Conservation (phyloP, 208 protist species). For the Crithidia brevicula region DNA sequence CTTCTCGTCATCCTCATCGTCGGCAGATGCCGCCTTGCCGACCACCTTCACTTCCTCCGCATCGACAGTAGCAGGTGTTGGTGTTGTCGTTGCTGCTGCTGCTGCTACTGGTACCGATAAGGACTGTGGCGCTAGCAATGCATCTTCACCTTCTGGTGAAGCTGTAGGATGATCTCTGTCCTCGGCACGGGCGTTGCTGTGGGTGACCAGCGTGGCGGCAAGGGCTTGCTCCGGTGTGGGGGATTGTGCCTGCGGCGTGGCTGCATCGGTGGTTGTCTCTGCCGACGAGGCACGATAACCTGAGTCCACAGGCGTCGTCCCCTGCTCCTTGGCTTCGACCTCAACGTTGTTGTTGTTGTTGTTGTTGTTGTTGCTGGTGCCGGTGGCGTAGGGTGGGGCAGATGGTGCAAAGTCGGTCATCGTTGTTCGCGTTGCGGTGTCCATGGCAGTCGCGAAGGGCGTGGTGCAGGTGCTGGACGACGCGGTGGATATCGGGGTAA, state of each 20-base stretch:
- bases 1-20: not conserved
- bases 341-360: too few relatives aligned
- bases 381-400: not conserved
- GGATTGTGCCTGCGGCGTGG: not conserved
- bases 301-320: too few relatives aligned
- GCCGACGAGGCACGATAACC: too few relatives aligned
- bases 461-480: not conserved
- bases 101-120: not conserved
- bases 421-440: constrained; percentile 6
- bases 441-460: constrained; percentile 9
- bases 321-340: too few relatives aligned
- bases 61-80: not conserved
- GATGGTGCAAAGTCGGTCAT: not conserved
- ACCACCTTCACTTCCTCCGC: not conserved
- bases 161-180: too few relatives aligned
- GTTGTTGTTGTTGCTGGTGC: too few relatives aligned
- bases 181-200: not conserved
- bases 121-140: too few relatives aligned
- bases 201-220: not conserved
- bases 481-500: not conserved
- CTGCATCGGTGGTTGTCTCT: too few relatives aligned
- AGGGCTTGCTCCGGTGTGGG: constrained; percentile 7
- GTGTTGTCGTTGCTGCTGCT: not conserved
- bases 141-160: too few relatives aligned
- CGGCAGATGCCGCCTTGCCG: not conserved